phyloP scores from a whole-genome alignment of 108 stramenopile genomes.

The Nitzschia putrida region DNA sequence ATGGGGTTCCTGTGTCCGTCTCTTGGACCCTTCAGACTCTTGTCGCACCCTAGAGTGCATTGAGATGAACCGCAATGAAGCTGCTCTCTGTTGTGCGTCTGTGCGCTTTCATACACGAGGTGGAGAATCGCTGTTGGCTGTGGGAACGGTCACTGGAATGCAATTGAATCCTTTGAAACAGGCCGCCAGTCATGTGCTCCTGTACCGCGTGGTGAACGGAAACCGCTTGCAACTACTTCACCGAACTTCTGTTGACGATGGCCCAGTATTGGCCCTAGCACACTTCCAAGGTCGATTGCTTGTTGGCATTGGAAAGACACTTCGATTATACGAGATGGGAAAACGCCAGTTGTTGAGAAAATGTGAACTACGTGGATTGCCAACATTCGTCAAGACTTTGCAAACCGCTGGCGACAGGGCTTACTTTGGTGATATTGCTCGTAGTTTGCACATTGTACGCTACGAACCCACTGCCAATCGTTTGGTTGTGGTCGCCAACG shows the following conservation, averaged over 20 bases:
- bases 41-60: constrained; percentile 84
- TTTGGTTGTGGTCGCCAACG: constrained; percentile 89
- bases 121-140: constrained; percentile 92
- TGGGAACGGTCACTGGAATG: constrained; percentile 91
- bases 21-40: constrained; percentile 83
- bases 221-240: constrained; percentile 89
- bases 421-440: constrained; percentile 89
- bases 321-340: constrained; percentile 96
- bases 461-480: constrained; percentile 85
- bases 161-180: constrained; percentile 84
- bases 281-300: constrained; percentile 93
- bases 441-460: constrained; percentile 88
- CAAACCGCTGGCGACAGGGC: constrained; percentile 89
- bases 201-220: constrained; percentile 87
- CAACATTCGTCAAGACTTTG: constrained; percentile 85
- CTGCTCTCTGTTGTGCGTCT: constrained; percentile 89
- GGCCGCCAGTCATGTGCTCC: constrained; percentile 63
- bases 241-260: constrained; percentile 91
- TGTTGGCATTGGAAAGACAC: constrained; percentile 85
- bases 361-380: constrained; percentile 88
- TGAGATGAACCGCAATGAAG: constrained; percentile 91
- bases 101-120: constrained; percentile 90
- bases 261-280: constrained; percentile 85
- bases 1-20: constrained; percentile 96
- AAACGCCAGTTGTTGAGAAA: constrained; percentile 96